phyloP scores from a whole-genome alignment of 257 asterid species.

The Asclepias syriaca region DNA sequence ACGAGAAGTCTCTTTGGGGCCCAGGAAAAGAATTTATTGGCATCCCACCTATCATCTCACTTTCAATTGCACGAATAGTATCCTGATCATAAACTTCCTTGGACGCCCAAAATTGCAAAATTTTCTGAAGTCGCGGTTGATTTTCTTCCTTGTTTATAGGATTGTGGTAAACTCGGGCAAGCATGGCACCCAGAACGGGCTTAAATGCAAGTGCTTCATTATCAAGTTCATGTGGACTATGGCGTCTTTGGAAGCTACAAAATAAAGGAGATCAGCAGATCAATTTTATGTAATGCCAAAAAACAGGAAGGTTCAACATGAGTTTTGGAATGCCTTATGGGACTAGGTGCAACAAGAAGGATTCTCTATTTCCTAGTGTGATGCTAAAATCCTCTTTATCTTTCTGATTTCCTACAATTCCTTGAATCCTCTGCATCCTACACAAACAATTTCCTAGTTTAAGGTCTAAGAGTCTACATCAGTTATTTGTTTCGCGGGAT shows the following conservation, averaged over 20 bases:
- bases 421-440: background rate
- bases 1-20: constrained; percentile 38
- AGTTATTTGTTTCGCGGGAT: background rate
- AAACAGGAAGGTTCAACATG: background rate
- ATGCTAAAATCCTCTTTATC: background rate
- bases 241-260: constrained; percentile 88
- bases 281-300: background rate
- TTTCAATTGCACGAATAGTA: constrained; percentile 64
- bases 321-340: background rate
- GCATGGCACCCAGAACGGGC: constrained; percentile 93
- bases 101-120: constrained; percentile 91
- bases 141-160: constrained; percentile 91
- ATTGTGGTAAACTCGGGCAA: constrained; percentile 81
- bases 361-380: background rate
- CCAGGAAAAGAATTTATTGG: constrained; percentile 52
- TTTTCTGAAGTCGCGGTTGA: constrained; percentile 86
- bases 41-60: constrained; percentile 65
- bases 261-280: constrained; percentile 7
- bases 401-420: background rate
- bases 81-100: constrained; percentile 93
- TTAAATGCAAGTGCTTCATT: constrained; percentile 90
- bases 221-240: constrained; percentile 73
- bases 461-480: background rate
- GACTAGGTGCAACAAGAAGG: background rate
- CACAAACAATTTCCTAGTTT: background rate